Evolutionary conservation across 257 asterid species (phyloP), one percentile per base, ranked within the genome.

Genomic region (Apocynum venetum): DNA sequence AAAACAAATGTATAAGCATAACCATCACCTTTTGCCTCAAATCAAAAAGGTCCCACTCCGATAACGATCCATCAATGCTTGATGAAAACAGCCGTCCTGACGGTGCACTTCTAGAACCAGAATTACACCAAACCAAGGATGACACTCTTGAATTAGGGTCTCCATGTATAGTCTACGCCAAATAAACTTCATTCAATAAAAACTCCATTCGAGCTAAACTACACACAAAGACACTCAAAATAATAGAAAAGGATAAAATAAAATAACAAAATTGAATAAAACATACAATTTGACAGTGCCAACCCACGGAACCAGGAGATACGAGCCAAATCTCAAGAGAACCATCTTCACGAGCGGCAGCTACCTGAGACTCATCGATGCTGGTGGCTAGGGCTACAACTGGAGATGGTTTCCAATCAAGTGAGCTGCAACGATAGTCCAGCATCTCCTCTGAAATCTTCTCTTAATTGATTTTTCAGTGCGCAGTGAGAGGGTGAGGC

Each of bases 251-350:
- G 17, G 12, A 0, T 3, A 76, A 6, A 41, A 15, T 20, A 56
- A 49, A 8, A 4, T 46, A 10, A n/a, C 43, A 55, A 17, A 52
- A 78, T 41, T 1, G 2, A 46, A 46, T 46, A 46, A 17, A 56
- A 71, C 92, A 77, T 91, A 95, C 98, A 15, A 93, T 93, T 90
- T 87, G 97, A 86, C 96, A 89, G 93, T 96, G 98, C 99, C 99
- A 96, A 86, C 97, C 97, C 8, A 93, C 97, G 79, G 99, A 92
- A 77, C 98, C 99, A 69, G 98, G 99, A 53, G 98, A 91, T 57
- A 93, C 99, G 14, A 96, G 97, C 99, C 99, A 96, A 80, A 96
- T 93, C 89, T 96, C 99, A 6, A 96, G 83, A 1, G 96, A 86
- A 77, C 97, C 91, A 75, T 93, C 98, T 65, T 89, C 92, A 25